A percentile compares a stretch with the other conserved stretches of the same genome.
These are phyloP conservation scores for Dactylella cylindrospora DNA, from an alignment of 2,329 filamentous ascomycete genomes.

Conservation along the genomic window DNA sequence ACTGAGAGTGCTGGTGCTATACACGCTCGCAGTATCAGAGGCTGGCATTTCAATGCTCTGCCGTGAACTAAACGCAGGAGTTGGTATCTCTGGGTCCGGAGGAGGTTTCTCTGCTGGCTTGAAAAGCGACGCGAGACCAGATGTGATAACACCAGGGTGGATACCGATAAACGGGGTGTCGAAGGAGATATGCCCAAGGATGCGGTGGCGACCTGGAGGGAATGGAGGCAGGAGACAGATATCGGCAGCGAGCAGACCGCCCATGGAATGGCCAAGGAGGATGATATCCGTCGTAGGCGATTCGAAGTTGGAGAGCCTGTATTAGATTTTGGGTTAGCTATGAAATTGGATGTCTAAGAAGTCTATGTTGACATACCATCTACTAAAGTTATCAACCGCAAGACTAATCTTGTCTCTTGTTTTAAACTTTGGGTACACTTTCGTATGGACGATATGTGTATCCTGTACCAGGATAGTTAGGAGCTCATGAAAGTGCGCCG, in stretches of 20 bases:
- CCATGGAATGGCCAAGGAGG: constrained; percentile 86
- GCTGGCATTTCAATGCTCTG: constrained; percentile 3
- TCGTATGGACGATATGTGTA: constrained; percentile 75
- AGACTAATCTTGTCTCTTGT: constrained; percentile 71
- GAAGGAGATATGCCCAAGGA: constrained; percentile 77
- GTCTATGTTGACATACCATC: constrained; percentile 60
- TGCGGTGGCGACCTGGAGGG: constrained; percentile 53
- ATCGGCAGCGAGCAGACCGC: constrained; percentile 78
- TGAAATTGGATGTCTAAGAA: constrained; percentile 68
- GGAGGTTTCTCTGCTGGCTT: constrained; percentile 54
- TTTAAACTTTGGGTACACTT: constrained; percentile 79
- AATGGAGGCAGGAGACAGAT: constrained; percentile 63
- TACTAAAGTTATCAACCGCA: constrained; percentile 78
- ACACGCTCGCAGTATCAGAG: constrained; percentile 3
- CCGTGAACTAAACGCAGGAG: constrained; percentile 7
- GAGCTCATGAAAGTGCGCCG: constrained; percentile 78
- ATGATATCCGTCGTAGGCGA: constrained; percentile 68
- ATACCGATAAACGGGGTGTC: constrained; percentile 87
- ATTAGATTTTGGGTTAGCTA: constrained; percentile 59
- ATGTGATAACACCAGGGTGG: constrained; percentile 82
- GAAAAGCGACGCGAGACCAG: constrained; percentile 78
- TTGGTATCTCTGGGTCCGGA: constrained; percentile 23
- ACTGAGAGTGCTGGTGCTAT: neutral
- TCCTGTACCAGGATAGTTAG: constrained; percentile 65
- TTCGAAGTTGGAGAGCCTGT: constrained; percentile 32